phyloP scores from a whole-genome alignment of 257 asterid species.

The Ophiorrhiza pumila region DNA sequence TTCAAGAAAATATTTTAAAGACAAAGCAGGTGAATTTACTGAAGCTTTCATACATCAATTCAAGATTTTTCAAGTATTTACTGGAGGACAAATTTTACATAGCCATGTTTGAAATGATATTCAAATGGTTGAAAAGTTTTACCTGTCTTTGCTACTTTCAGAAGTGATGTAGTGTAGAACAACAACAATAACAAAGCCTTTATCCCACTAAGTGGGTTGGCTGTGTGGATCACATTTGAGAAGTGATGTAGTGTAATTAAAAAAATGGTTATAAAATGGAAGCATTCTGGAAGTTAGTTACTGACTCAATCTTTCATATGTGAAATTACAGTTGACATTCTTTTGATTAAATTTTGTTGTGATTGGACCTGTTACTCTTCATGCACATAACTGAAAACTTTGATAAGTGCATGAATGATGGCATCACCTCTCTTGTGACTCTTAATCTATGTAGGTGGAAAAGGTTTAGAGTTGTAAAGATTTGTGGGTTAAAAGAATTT shows the following conservation, averaged over 20 bases:
- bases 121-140: background rate
- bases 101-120: background rate
- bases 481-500: background rate
- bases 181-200: no score
- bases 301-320: background rate
- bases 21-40: slow-evolving; percentile 72
- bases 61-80: background rate
- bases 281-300: background rate
- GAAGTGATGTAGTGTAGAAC: background rate
- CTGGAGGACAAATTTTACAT: background rate
- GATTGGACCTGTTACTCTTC: background rate
- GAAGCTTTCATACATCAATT: slow-evolving; percentile 1
- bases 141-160: background rate
- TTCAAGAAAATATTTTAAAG: slow-evolving; percentile 77
- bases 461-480: background rate
- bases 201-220: no score
- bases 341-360: background rate
- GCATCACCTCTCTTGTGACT: background rate
- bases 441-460: background rate
- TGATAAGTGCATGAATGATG: background rate
- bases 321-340: background rate
- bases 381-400: background rate
- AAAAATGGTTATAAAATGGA: background rate
- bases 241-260: no score
- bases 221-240: no score